Base-by-base conservation (phyloP, 169 alveolate genomes). In the Plasmodium adleri region DNA sequence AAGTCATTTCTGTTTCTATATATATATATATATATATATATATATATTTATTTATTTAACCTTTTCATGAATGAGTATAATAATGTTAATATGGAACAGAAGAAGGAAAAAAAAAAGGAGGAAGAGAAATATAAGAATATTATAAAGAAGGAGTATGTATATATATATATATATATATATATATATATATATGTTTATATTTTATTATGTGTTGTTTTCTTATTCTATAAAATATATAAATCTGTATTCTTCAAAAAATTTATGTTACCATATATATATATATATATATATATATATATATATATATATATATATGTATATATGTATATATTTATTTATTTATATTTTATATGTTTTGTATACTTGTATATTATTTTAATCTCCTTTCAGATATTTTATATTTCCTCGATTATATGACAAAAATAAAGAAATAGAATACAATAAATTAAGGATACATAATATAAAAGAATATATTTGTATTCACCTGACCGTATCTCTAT, bases 351-450 rank as follows among this genome's bases (percentile, higher is more conserved):
- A 32, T 32, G 45, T 5, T 32, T 5, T 32, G 45, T 32, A 5
- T 5, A 5, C 45, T 32, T 32, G 0, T 9, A 32, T 1, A 5
- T 32, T 32, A 32, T 32, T 32, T 2, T 32, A 32, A 5, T 32
- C 45, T 32, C 45, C 45, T 17, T 8, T 22, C 72, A 80, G 90
- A 47, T 80, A 20, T 56, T 80, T 9, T 47, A 26, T 80, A 12
- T 80, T 72, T 52, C 90, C 90, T n/a, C 83, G 70, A 17, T 80
- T 80, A 39, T 50, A 71, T 24, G 64, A 67, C 60, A 56, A 49
- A 68, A 80, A 80, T 45, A 80, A 80, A 26, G 90, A 80, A 56
- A 47, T 47, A 7, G 83, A 80, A 80, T 80, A 80, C 80, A 68
- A 80, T 39, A 50, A 17, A 15, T 47, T 80, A 26, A 66, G 90